A percentile compares a stretch with the other conserved stretches of the same genome.
These are phyloP conservation scores for Aspergillus intermedius DNA, from an alignment of 2,329 filamentous ascomycete species.

Conservation along the genomic window DNA sequence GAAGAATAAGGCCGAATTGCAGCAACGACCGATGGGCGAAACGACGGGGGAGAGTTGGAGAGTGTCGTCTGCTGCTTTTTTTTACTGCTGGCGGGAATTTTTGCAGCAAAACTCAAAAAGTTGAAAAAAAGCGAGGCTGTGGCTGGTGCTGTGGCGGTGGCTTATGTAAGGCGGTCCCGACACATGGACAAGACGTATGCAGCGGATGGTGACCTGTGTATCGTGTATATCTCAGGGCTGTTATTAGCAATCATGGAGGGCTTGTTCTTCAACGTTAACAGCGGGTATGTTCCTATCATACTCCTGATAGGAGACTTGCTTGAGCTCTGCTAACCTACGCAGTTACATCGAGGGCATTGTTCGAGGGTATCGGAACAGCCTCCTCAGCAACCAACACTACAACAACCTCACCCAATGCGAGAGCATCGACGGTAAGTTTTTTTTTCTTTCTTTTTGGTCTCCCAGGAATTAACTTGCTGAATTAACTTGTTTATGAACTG, in stretches of 20 bases:
- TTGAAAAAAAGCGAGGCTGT: slow-evolving; percentile 27
- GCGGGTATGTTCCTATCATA: slow-evolving; percentile 58
- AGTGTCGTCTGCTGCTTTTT: slow-evolving; percentile 13
- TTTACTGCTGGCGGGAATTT: slow-evolving; percentile 27
- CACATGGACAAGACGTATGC: not conserved
- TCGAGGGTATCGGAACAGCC: slow-evolving; percentile 88
- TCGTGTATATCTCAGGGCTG: not conserved
- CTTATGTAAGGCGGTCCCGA: slow-evolving; percentile 24
- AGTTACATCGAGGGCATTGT: slow-evolving; percentile 98
- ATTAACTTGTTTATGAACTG: not conserved
- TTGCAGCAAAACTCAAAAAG: slow-evolving; percentile 28
- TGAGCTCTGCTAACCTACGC: slow-evolving; percentile 9
- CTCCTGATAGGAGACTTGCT: not conserved
- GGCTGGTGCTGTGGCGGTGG: slow-evolving; percentile 22
- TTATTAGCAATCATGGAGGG: slow-evolving; percentile 64
- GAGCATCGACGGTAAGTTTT: slow-evolving; percentile 83
- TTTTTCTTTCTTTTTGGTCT: not conserved
- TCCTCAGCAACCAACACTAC: slow-evolving; percentile 86
- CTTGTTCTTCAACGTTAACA: slow-evolving; percentile 89
- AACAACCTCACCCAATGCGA: slow-evolving; percentile 96
- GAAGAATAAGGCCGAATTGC: slow-evolving; percentile 17
- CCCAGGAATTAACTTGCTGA: too few relatives aligned
- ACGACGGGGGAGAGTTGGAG: slow-evolving; percentile 18
- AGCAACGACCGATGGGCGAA: slow-evolving; percentile 25
- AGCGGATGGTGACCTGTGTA: not conserved